These are phyloP conservation scores for Cyanidioschyzon merolae DNA, from an alignment of 23 red algal genomes.

Conservation along the genomic window DNA sequence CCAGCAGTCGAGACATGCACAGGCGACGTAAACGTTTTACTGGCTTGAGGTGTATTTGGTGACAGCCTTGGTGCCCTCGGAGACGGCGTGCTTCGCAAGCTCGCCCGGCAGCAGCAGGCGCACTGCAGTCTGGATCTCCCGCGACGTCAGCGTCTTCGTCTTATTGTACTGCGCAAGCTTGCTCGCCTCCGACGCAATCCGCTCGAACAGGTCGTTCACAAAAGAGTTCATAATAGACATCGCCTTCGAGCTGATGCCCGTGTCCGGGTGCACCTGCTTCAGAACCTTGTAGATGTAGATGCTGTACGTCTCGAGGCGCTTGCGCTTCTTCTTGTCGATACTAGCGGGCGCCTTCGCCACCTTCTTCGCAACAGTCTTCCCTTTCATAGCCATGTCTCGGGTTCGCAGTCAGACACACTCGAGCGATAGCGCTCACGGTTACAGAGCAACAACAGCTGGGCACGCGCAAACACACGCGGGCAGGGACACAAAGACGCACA, in stretches of 20 bases:
- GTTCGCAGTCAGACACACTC: neutral
- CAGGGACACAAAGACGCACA: no score
- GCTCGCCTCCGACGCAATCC: slow-evolving; percentile 78
- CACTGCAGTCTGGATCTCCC: slow-evolving; percentile 97
- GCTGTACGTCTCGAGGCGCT: slow-evolving; percentile 86
- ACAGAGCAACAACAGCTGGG: no score
- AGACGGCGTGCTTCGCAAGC: slow-evolving; percentile 96
- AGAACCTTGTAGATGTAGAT: slow-evolving; percentile 99
- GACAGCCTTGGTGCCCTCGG: slow-evolving; percentile 97
- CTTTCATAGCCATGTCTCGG: slow-evolving; percentile 66
- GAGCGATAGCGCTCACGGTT: no score
- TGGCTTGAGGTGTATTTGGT: slow-evolving; percentile 82
- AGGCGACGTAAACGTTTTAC: neutral
- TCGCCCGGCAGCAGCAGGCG: slow-evolving; percentile 93
- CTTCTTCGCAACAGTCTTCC: slow-evolving; percentile 98
- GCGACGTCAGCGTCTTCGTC: slow-evolving; percentile 95
- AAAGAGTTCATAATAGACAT: slow-evolving; percentile 99
- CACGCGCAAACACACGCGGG: no score
- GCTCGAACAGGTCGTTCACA: slow-evolving; percentile 93
- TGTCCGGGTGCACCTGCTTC: slow-evolving; percentile 99
- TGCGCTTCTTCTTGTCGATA: slow-evolving; percentile 52
- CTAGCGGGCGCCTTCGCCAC: slow-evolving; percentile 53
- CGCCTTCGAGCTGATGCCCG: slow-evolving; percentile 95
- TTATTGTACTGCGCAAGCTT: slow-evolving; percentile 93
- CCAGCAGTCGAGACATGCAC: no score